Conservation (phyloP, 352 stramenopile species). For the Pythium biforme region DNA sequence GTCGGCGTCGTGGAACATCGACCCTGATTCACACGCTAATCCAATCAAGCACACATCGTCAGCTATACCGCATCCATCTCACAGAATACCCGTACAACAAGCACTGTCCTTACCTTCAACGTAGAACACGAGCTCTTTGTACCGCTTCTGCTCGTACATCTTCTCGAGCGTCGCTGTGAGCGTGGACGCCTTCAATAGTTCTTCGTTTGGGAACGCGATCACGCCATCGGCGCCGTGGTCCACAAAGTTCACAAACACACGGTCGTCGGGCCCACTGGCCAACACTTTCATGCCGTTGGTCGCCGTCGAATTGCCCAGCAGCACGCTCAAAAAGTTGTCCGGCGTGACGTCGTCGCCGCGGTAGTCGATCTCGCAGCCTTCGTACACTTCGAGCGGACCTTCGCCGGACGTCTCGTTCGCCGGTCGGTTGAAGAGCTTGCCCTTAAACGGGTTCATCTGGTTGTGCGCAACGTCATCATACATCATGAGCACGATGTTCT, state of each 20-base stretch:
- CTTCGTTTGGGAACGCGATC: conserved; percentile 76
- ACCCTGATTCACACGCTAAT: conserved; percentile 88
- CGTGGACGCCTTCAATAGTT: conserved; percentile 66
- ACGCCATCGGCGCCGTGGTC: conserved; percentile 88
- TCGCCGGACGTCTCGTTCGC: conserved; percentile 34
- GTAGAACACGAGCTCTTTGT: conserved; percentile 91
- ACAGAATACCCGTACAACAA: not conserved
- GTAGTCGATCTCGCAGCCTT: conserved; percentile 80
- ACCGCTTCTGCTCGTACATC: conserved; percentile 86
- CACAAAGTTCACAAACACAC: conserved; percentile 93
- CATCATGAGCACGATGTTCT: conserved; percentile 93
- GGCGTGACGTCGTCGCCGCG: conserved; percentile 76
- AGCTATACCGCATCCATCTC: not conserved
- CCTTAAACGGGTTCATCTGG: conserved; percentile 83
- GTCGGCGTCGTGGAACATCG: conserved; percentile 86
- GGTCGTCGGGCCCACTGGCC: conserved; percentile 75
- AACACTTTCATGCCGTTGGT: conserved; percentile 78
- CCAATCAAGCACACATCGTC: not conserved
- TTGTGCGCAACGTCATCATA: conserved; percentile 88
- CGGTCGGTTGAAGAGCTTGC: conserved; percentile 89
- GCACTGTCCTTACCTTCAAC: conserved; percentile 52
- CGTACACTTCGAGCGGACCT: conserved; percentile 82
- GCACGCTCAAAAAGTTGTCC: conserved; percentile 85
- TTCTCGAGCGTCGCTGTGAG: conserved; percentile 65
- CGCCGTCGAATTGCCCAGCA: conserved; percentile 68